phyloP scores from a whole-genome alignment of 306 rosid species.

The Vicia faba region DNA sequence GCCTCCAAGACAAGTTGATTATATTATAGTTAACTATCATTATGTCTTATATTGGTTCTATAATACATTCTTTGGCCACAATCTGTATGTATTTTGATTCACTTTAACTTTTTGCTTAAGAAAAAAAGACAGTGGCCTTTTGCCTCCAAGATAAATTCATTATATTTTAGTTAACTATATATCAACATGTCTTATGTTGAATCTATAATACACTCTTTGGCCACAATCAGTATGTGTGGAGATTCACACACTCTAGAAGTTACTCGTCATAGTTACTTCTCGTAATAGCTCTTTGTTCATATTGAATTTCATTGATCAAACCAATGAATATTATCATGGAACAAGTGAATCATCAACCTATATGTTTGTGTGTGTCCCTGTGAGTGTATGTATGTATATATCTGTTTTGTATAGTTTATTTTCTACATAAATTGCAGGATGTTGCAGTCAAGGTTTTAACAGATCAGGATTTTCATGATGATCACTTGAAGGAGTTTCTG shows the following conservation, averaged over 20 bases:
- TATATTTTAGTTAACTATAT: slow-evolving; percentile 18
- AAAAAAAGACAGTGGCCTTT: slow-evolving; percentile 17
- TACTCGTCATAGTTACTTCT: not conserved
- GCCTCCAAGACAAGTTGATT: slow-evolving; percentile 16
- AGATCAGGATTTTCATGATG: slow-evolving; percentile 83
- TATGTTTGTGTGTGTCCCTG: not conserved
- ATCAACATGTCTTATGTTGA: slow-evolving; percentile 13
- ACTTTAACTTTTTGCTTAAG: too few relatives aligned
- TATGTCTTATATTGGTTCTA: slow-evolving; percentile 10
- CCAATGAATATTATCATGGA: not conserved
- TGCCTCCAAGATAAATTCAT: slow-evolving; percentile 8
- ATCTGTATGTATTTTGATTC: not conserved
- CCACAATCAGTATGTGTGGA: not conserved
- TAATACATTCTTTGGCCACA: slow-evolving; percentile 1
- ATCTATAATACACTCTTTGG: not conserved
- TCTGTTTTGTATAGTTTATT: not conserved
- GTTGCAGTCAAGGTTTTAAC: slow-evolving; percentile 95
- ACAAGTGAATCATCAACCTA: not conserved
- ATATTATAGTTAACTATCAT: slow-evolving; percentile 12
- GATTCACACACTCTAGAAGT: not conserved
- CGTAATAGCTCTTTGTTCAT: not conserved
- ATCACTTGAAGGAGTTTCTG: slow-evolving; percentile 83
- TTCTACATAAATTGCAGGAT: slow-evolving; percentile 58
- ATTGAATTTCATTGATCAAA: not conserved
- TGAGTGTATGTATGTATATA: not conserved